Base-by-base conservation (phyloP, 2,329 filamentous ascomycete genomes). In the Sarocladiaceae sp. region DNA sequence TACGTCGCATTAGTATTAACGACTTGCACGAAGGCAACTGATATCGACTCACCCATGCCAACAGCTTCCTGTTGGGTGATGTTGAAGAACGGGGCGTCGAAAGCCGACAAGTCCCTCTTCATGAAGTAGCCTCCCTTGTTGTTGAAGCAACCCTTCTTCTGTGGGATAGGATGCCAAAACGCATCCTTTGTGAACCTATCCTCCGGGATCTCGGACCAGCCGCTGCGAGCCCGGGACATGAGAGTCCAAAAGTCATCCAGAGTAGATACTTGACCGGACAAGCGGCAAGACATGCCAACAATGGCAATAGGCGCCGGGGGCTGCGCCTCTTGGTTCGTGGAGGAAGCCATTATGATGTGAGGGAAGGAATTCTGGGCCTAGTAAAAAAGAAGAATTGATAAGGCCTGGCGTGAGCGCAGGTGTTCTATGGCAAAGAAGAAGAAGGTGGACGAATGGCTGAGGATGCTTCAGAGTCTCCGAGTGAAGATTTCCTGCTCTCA, bases 11-110 rank as follows among this genome's bases (percentile, higher is more conserved):
- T 10, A 25, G 15, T 20, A 11, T n/a, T 37, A 31, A 23, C 15
- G 11, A 44, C 31, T 50, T n/a, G 29, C 47, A 40, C 51, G 4
- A 33, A 51, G 13, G 39, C 49, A 52, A 26, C 59, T 65, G 31
- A 62, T n/a, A n/a, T n/a, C n/a, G 18, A 26, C 40, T 44, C 10
- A 44, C 40, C 64, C 73, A 80, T 76, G 1, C 75, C 73, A 46
- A 67, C 66, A 25, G 73, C 76, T 60, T 79, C 75, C 55, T 75
- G 73, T 55, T 73, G 68, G 1, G 75, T 76, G n/a, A 79, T 63
- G 40, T 71, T 71, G 59, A 80, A 80, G 58, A 80, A 80, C 0
- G 74, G 72, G 0, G 76, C 76, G 49, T 80, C 77, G 52, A 80
- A 79, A 3, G 66, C 64, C 7, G 68, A 65, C 23, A 75, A 63